A percentile compares a stretch with the other conserved stretches of the same genome.
Evolutionary conservation across 805 yeast genomes (phyloP).

Genomic region (Candida jianshihensis): DNA sequence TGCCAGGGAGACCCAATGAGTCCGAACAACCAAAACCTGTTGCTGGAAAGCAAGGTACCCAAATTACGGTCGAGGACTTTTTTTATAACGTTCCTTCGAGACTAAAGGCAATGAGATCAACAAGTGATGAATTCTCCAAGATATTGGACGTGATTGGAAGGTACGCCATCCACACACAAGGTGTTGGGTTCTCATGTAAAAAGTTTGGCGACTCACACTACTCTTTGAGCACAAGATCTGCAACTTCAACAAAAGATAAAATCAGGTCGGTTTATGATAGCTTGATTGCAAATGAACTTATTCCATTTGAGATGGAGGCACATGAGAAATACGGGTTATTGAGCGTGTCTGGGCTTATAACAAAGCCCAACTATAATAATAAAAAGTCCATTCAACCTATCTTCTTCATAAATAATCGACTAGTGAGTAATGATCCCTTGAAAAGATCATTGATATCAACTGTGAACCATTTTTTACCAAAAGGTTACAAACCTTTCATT

Average conservation of each 20-base stretch:
- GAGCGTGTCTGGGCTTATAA: slow-evolving; percentile 50
- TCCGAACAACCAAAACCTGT: slow-evolving; percentile 52
- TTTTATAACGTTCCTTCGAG: slow-evolving; percentile 86
- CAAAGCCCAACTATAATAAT: slow-evolving; percentile 64
- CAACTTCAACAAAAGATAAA: slow-evolving; percentile 50
- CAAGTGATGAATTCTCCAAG: slow-evolving; percentile 67
- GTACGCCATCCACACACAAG: slow-evolving; percentile 68
- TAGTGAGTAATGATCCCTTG: slow-evolving; percentile 78
- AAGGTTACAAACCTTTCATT: slow-evolving; percentile 69
- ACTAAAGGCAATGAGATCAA: slow-evolving; percentile 53
- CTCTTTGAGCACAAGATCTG: slow-evolving; percentile 52
- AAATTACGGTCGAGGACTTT: slow-evolving; percentile 76
- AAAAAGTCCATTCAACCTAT: slow-evolving; percentile 63
- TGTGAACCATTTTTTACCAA: slow-evolving; percentile 51
- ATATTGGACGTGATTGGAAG: slow-evolving; percentile 79
- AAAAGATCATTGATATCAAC: slow-evolving; percentile 54
- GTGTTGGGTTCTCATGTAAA: slow-evolving; percentile 74
- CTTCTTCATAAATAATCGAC: slow-evolving; percentile 78
- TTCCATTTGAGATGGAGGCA: slow-evolving; percentile 35
- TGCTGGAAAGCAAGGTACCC: slow-evolving; percentile 89
- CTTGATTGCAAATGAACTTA: slow-evolving; percentile 54
- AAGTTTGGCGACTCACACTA: slow-evolving; percentile 70
- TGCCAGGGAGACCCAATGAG: slow-evolving; percentile 33
- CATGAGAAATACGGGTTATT: slow-evolving; percentile 41
- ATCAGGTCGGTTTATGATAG: slow-evolving; percentile 71